Evolutionary conservation across 768 basidiomycete species (phyloP).

Genomic region (Macrolepiota albuminosa): DNA sequence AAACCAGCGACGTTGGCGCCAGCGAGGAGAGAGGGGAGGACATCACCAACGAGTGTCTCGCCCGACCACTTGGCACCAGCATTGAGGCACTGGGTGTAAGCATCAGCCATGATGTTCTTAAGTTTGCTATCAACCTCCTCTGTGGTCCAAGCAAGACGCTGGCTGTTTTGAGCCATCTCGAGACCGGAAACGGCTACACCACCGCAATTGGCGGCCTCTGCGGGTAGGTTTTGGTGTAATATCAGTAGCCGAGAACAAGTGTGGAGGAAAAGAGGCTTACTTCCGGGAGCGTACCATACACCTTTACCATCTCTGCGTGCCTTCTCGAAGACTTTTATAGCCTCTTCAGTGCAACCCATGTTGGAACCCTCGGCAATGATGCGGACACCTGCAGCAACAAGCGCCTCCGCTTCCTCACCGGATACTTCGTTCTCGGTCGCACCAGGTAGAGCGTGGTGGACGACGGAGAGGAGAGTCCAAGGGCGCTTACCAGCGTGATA

Average conservation of each 20-base stretch:
- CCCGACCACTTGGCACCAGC: slow-evolving; percentile 56
- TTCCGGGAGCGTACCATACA: slow-evolving; percentile 44
- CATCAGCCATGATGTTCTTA: slow-evolving; percentile 65
- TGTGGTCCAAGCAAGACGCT: slow-evolving; percentile 56
- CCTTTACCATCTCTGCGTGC: slow-evolving; percentile 47
- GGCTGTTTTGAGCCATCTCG: slow-evolving; percentile 79
- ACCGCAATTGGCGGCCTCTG: slow-evolving; percentile 59
- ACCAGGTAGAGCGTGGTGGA: slow-evolving; percentile 64
- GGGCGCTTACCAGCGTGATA: slow-evolving; percentile 57
- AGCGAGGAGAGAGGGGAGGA: slow-evolving; percentile 48
- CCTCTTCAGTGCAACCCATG: slow-evolving; percentile 73
- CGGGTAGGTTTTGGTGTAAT: slow-evolving; percentile 12
- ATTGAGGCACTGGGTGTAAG: slow-evolving; percentile 52
- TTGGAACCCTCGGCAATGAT: slow-evolving; percentile 77
- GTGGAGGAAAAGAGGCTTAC: slow-evolving; percentile 33
- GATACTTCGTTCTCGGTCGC: slow-evolving; percentile 72
- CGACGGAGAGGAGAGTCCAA: slow-evolving; percentile 57
- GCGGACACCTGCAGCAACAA: slow-evolving; percentile 61
- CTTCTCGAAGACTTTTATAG: slow-evolving; percentile 66
- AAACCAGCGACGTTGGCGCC: slow-evolving; percentile 76
- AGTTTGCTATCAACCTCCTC: slow-evolving; percentile 65
- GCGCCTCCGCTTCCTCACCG: slow-evolving; percentile 62
- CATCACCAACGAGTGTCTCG: slow-evolving; percentile 34
- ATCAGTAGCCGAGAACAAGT: not conserved
- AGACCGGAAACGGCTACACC: slow-evolving; percentile 77